Evolutionary conservation across 2,329 filamentous ascomycete genomes (phyloP), one percentile per base, ranked within the genome.

Genomic region (Beauveria pseudobassiana): DNA sequence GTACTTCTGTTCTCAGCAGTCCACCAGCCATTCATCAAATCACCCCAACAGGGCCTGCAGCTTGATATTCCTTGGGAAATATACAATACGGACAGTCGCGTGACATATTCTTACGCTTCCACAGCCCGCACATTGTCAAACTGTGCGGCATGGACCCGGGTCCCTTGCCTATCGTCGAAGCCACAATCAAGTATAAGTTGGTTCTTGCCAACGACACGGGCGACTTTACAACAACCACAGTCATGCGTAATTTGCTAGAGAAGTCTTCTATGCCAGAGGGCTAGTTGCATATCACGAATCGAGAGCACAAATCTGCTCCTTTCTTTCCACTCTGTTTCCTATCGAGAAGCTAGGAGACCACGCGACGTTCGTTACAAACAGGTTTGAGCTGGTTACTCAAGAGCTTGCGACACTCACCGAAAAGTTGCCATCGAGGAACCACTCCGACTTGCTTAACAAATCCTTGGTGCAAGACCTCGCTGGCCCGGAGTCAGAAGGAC

Each of bases 41-140:
- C 20, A 30, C 0, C 63, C 64, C 4, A 59, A 69, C 1, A 66
- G 67, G 5, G 38, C 43, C 3, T 64, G 10, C 62, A 69, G 28
- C 65, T 82, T 28, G 75, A 67, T 1, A 71, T 84, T 26, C 60
- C 0, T 69, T 85, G 3, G 80, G 81, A 3, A 84, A 79, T 64
- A 63, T 87, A 0, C 83, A 85, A 63, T 87, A 82, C 60, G 84
- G 82, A n/a, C 84, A 87, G 63, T 80, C 82, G 0, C 77, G 83
- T 3, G 82, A 86, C 61, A 71, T 87, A 26, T 80, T 79, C 64
- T 70, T 87, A 7, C 66, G 66, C 4, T 72, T 73, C 62, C 68
- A 69, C 42, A 69, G n/a, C 9, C 42, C 40, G 3, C 24, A 55
- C 50, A 55, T 28, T 1, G 43, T 58, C 3, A 55, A 24, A 9